Evolutionary conservation across 192 early-diverging fungal genomes (phyloP), one percentile per base, ranked within the genome.

Genomic region (Entomortierella chlamydospora): DNA sequence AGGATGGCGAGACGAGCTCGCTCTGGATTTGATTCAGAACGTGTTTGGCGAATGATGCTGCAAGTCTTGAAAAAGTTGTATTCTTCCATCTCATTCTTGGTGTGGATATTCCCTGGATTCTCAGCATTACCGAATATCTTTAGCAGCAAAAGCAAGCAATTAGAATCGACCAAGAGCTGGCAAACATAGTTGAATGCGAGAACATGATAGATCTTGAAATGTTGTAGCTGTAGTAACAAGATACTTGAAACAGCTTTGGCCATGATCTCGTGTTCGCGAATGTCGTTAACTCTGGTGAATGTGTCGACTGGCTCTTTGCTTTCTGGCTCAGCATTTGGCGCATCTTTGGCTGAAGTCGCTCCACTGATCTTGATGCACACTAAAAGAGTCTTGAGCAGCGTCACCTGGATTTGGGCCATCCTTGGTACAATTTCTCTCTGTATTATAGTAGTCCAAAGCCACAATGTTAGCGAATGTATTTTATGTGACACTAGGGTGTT

Each of bases 71-170:
- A 71, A 61, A 73, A 88, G 71, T 82, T 85, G 51, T 80, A 74
- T 25, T 82, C 80, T 11, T 85, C 84, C 1, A 85, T 61, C 52
- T 88, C 88, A 41, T 80, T 86, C 34, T 86, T 84, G 23, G 83
- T 81, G n/a, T 76, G 74, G n/a, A 83, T 72, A 8, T 83, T 79
- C 11, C 73, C 74, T 5, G 81, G 73, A 26, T 87, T 83, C 64
- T 87, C 86, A 53, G 92, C 92, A 25, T 95, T 86, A 52, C 94
- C 94, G 61, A 95, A 86, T 77, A 96, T 90, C 67, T 95, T 96
- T 12, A 96, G 81, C 33, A 96, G 88, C 8, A 96, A 69, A 33
- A 96, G 87, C n/a, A 93, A 81, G 45, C 93, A 92, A 52, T 93
- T 94, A 23, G 93, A 94, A 71, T 96, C 95, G 23, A 95, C 86